Evolutionary conservation across 75 land plant genomes (phyloP), one percentile per base, ranked within the genome.

Genomic region (Larix kaempferi): DNA sequence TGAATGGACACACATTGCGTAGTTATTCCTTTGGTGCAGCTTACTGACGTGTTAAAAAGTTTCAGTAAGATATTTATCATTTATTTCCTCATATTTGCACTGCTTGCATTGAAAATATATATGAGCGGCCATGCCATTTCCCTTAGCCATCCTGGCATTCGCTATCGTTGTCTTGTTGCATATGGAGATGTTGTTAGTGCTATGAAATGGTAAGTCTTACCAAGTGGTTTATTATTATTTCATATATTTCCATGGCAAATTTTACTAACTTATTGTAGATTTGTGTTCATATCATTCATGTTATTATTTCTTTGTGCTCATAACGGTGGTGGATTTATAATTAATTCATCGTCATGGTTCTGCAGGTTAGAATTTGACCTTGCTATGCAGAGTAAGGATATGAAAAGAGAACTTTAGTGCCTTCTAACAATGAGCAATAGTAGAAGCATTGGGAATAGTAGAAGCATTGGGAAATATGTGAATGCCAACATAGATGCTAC

Each of bases 121-220:
- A 93, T 93, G 94, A 82, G 84, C 78, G 96, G 94, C 8, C 96
- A 96, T 89, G 97, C 97, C 2, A 80, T 96, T 66, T 83, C 91
- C 0, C 84, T 93, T 23, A 90, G 91, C 77, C 96, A 96, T 89
- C 99, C 99, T 67, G 96, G 94, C 60, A 94, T 96, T 64, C 92
- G 94, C 14, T 96, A 93, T 71, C 91, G 96, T 23, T 96, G 94
- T 78, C 91, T 96, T 75, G 93, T 94, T 84, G 96, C 99, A 1
- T 84, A 90, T 88, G 96, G 99, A 66, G 94, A 96, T 90, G 93
- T 94, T 76, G 93, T 96, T 72, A 96, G 94, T 88, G 93, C 94
- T 66, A 94, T 96, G 39, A 93, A 96, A 89, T 94, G 99, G 98
- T 94, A 87, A 41, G 76, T 33, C 27, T 15, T 35, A 15, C 22